Conservation (phyloP, 2,329 filamentous ascomycete species). For the Hypomyces rosellus region DNA sequence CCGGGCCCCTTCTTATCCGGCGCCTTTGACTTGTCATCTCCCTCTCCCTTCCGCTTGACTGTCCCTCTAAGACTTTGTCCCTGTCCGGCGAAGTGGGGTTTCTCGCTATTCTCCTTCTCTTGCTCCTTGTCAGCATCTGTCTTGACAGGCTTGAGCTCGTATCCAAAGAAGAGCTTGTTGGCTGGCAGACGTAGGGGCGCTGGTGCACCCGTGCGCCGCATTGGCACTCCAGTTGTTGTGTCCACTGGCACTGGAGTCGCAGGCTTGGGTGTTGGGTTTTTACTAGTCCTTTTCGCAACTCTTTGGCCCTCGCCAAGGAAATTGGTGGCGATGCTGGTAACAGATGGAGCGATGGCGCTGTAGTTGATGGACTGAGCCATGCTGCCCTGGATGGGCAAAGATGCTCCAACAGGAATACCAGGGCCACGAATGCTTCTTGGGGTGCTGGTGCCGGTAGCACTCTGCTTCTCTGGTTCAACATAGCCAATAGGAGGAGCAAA, state of each 20-base stretch:
- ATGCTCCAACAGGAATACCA: conserved; percentile 62
- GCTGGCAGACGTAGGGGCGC: conserved; percentile 78
- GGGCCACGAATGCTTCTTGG: conserved; percentile 58
- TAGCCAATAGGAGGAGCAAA: conserved; percentile 94
- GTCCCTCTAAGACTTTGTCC: conserved; percentile 71
- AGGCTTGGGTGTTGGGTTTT: conserved; percentile 58
- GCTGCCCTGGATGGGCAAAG: conserved; percentile 76
- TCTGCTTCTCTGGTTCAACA: conserved; percentile 71
- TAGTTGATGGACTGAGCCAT: conserved; percentile 99
- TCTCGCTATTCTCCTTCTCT: conserved; percentile 55
- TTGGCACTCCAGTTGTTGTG: conserved; percentile 23
- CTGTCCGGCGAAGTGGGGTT: conserved; percentile 74
- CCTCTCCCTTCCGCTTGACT: conserved; percentile 63
- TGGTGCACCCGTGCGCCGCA: conserved; percentile 63
- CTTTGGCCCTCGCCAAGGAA: conserved; percentile 77
- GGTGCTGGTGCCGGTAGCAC: conserved; percentile 68
- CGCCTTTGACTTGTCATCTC: conserved; percentile 40
- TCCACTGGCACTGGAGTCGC: conserved; percentile 57
- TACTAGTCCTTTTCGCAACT: conserved; percentile 75
- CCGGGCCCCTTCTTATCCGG: conserved; percentile 40
- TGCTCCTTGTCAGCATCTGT: conserved; percentile 66
- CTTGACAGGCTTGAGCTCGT: conserved; percentile 83
- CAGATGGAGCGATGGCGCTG: conserved; percentile 74
- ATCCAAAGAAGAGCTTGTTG: conserved; percentile 95
- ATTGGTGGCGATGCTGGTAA: conserved; percentile 65